These are phyloP conservation scores for Mycosarcoma maydis DNA, from an alignment of 1,284 basidiomycete species.

Conservation along the genomic window DNA sequence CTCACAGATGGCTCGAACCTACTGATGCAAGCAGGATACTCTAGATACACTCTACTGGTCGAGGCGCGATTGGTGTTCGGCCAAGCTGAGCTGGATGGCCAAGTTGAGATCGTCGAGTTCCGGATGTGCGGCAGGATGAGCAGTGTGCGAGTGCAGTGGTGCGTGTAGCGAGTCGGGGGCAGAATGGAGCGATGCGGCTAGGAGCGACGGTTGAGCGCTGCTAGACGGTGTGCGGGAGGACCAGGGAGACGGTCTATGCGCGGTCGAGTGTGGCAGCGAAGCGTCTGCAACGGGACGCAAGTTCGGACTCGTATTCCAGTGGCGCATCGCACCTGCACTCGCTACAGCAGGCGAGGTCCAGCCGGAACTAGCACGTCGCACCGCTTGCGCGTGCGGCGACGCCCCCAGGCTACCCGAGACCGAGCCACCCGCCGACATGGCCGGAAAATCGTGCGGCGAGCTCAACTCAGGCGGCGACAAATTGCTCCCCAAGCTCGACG, in stretches of 20 bases:
- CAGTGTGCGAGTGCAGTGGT: too few species aligned
- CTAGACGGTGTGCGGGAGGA: not conserved
- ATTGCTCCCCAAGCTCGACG: conserved; percentile 11
- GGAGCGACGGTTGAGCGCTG: conserved; percentile 2
- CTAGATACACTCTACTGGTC: not conserved
- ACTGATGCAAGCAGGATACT: too few species aligned
- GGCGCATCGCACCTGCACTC: not conserved
- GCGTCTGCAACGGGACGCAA: conserved; percentile 1
- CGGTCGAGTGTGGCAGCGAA: not conserved
- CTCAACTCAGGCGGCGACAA: conserved; percentile 17
- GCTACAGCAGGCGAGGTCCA: not conserved
- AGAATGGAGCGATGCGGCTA: conserved; percentile 16
- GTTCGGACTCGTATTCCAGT: conserved; percentile 28
- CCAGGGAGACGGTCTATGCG: conserved; percentile 8
- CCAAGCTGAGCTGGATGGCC: conserved; percentile 59
- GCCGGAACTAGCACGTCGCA: conserved; percentile 6
- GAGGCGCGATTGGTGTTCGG: conserved; percentile 44
- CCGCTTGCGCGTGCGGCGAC: not conserved
- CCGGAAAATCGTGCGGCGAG: conserved; percentile 22
- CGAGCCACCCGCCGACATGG: not conserved
- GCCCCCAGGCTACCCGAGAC: not conserved
- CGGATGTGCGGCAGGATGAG: too few species aligned
- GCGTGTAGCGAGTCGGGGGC: too few species aligned
- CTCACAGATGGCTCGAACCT: too few species aligned
- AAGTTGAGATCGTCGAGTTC: conserved; percentile 57